Evolutionary conservation across 164 flowering plant species (phyloP).

Genomic region (Annona cherimola): DNA sequence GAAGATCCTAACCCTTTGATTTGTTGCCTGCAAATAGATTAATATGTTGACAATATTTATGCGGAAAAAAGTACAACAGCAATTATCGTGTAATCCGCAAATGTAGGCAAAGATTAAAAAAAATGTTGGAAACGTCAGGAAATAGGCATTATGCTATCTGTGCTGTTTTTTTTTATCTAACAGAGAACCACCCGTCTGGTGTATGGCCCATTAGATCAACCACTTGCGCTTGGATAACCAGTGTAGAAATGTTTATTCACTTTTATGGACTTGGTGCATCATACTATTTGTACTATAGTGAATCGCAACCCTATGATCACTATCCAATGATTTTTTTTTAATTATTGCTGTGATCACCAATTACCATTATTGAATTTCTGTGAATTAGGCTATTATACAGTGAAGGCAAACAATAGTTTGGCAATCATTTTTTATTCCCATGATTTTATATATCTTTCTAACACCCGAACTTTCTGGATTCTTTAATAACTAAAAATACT

Average conservation of each 20-base stretch:
- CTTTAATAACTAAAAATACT: no score
- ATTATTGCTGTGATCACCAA: no score
- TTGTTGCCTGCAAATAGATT: neutral
- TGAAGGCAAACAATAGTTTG: no score
- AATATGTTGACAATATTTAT: no score
- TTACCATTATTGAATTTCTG: no score
- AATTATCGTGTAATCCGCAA: no score
- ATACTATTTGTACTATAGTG: neutral
- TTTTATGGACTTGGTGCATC: neutral
- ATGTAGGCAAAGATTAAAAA: no score
- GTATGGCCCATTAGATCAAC: neutral
- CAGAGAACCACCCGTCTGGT: neutral
- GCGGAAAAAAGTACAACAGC: no score
- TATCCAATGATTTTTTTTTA: neutral
- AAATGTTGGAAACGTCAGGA: neutral
- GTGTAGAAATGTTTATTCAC: neutral
- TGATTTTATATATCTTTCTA: no score
- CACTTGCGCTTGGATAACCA: neutral
- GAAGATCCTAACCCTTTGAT: neutral
- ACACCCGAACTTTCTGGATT: no score
- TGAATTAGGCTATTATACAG: no score
- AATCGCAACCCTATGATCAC: neutral
- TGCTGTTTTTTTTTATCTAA: neutral
- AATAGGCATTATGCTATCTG: neutral
- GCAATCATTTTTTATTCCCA: no score